Conservation (phyloP, 208 protist species). For the Acanthamoeba sp. region DNA sequence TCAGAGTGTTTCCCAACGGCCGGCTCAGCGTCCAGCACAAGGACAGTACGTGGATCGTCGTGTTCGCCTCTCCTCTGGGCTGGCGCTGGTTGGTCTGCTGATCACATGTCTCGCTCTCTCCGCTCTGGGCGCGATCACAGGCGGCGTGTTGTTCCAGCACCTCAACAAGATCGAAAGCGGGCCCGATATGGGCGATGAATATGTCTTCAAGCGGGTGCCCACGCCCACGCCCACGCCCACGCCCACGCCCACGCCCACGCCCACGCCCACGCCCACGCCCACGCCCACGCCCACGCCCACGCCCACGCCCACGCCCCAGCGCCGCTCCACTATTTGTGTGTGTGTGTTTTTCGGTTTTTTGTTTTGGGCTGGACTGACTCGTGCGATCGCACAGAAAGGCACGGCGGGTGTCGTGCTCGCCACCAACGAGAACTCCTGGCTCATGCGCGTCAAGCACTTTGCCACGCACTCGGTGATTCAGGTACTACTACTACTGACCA, state of each 20-base stretch:
- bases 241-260: neutral
- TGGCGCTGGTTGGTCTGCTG: too few relatives aligned
- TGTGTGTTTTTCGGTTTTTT: too few relatives aligned
- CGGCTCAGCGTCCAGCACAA: constrained; percentile 29
- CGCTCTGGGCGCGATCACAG: neutral
- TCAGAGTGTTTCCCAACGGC: neutral
- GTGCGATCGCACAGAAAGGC: neutral
- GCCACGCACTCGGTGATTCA: neutral
- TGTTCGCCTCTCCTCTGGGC: neutral
- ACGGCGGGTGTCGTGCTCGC: neutral
- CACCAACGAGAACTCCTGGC: neutral
- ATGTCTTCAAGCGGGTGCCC: constrained; percentile 3
- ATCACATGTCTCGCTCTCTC: too few relatives aligned
- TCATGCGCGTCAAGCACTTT: neutral
- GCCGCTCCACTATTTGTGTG: too few relatives aligned
- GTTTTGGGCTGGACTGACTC: too few relatives aligned
- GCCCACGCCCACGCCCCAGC: too few relatives aligned
- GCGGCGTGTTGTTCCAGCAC: neutral
- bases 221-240: neutral
- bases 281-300: neutral
- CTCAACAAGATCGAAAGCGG: neutral
- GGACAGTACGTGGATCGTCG: neutral
- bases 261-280: too few relatives aligned
- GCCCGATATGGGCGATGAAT: neutral
- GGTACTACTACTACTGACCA: neutral